Evolutionary conservation across 1,284 basidiomycete genomes (phyloP).

Genomic region (Trichosporon faecale): DNA sequence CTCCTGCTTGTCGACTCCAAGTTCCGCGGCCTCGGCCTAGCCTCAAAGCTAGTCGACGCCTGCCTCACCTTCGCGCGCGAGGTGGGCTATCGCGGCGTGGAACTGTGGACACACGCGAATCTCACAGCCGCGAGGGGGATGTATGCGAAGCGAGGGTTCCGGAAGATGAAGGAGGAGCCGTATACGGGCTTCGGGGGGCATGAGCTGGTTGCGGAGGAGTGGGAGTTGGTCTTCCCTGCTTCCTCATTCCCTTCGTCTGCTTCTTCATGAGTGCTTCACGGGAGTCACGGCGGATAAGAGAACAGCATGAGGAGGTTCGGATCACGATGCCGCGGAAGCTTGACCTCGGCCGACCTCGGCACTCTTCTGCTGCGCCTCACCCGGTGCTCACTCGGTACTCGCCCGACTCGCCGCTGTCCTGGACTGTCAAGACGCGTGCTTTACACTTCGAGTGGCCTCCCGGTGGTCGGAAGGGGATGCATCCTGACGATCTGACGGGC

Average conservation of each 20-base stretch:
- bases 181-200: constrained; percentile 2
- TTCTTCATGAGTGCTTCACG: no score
- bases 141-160: constrained; percentile 21
- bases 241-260: no score
- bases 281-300: no score
- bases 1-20: constrained; percentile 12
- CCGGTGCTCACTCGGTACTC: no score
- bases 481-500: background rate
- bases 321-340: no score
- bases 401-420: no score
- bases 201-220: constrained; percentile 17
- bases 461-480: background rate
- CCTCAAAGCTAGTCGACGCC: constrained; percentile 17
- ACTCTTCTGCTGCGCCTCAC: no score
- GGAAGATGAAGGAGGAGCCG: background rate
- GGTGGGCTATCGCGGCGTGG: constrained; percentile 15
- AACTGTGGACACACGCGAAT: constrained; percentile 22
- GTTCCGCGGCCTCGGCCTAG: constrained; percentile 19
- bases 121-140: constrained; percentile 18
- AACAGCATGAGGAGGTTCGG: no score
- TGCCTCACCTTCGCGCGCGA: constrained; percentile 14
- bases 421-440: no score
- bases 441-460: no score
- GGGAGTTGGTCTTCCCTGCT: constrained; percentile 5
- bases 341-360: no score